A percentile compares a stretch with the other conserved stretches of the same genome.
Conservation (phyloP, 106 monocot genomes). For the Apostasia shenzhenica region DNA sequence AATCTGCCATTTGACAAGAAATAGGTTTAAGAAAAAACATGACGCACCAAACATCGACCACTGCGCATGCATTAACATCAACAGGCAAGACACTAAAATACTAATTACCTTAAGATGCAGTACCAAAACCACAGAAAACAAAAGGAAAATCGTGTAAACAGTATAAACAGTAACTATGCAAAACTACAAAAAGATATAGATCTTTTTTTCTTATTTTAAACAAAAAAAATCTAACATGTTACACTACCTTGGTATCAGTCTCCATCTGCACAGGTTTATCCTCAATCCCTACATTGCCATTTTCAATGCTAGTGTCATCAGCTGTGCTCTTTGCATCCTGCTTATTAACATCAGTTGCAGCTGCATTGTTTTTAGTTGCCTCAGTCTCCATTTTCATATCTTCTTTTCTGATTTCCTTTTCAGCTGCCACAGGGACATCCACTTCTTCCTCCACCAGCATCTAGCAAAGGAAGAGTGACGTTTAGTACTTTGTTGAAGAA, state of each 20-base stretch:
- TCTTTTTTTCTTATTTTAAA: too few relatives aligned
- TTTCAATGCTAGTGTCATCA: slow-evolving; percentile 38
- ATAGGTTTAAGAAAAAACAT: too few relatives aligned
- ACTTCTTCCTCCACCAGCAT: slow-evolving; percentile 87
- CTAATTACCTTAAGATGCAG: too few relatives aligned
- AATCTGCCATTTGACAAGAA: too few relatives aligned
- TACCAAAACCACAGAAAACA: too few relatives aligned
- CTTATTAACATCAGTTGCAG: slow-evolving; percentile 52
- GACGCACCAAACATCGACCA: too few relatives aligned
- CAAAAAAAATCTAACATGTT: too few relatives aligned
- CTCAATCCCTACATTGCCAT: slow-evolving; percentile 41
- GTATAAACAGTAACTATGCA: too few relatives aligned
- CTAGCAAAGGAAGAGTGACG: slow-evolving; percentile 22
- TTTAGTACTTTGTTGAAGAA: background rate
- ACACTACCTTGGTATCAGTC: slow-evolving; percentile 73
- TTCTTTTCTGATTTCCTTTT: slow-evolving; percentile 39
- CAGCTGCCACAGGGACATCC: slow-evolving; percentile 59
- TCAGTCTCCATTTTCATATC: slow-evolving; percentile 71
- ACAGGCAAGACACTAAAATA: too few relatives aligned
- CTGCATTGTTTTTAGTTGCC: slow-evolving; percentile 15
- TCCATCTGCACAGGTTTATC: slow-evolving; percentile 71
- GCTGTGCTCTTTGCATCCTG: slow-evolving; percentile 45
- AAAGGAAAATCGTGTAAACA: too few relatives aligned
- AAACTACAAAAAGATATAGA: too few relatives aligned
- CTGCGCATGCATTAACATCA: too few relatives aligned